Evolutionary conservation across 139 green algal genomes (phyloP).

Genomic region (Volvox reticuliferus): DNA sequence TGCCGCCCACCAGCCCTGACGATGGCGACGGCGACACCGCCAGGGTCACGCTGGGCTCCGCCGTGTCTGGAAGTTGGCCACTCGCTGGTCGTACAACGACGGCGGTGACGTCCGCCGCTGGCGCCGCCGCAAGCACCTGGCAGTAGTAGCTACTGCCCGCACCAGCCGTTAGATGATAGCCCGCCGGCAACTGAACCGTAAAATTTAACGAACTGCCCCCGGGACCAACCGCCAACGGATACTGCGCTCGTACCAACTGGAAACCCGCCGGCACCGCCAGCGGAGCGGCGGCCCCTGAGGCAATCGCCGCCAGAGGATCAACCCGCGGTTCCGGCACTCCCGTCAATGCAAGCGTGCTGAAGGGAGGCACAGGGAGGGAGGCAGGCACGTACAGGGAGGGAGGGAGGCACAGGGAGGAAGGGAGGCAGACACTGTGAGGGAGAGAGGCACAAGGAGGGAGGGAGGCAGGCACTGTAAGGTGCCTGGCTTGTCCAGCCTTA

Average conservation of each 20-base stretch:
- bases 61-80: slow-evolving; percentile 7
- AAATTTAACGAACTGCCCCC: slow-evolving; percentile 46
- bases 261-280: slow-evolving; percentile 27
- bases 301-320: slow-evolving; percentile 47
- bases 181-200: slow-evolving; percentile 59
- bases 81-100: slow-evolving; percentile 20
- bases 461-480: too few species aligned
- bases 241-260: slow-evolving; percentile 48
- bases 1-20: neutral
- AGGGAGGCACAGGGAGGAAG: too few species aligned
- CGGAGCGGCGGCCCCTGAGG: neutral
- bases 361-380: too few species aligned
- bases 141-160: slow-evolving; percentile 65
- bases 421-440: too few species aligned
- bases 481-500: too few species aligned
- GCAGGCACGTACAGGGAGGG: too few species aligned
- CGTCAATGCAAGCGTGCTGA: slow-evolving; percentile 73
- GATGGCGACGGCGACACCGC: neutral
- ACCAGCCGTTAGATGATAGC: slow-evolving; percentile 76
- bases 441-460: too few species aligned
- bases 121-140: slow-evolving; percentile 6
- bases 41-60: slow-evolving; percentile 10
- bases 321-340: slow-evolving; percentile 65
- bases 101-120: neutral
- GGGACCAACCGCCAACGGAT: slow-evolving; percentile 16